Base-by-base conservation (phyloP, 331 rosid genomes). In the Cydonia oblonga region DNA sequence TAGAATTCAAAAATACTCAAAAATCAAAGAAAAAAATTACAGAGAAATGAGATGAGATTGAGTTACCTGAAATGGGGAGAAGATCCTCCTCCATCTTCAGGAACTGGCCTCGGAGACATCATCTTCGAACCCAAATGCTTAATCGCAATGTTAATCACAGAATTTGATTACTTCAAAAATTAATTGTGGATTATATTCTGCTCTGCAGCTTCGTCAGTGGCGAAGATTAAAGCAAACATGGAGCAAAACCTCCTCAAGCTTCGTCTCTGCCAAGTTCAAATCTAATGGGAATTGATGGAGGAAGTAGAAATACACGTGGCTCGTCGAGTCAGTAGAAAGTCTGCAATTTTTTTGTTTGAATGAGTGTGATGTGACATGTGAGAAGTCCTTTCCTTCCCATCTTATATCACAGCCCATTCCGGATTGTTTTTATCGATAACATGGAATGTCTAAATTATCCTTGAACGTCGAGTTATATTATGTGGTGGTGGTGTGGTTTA, bases 31-130 rank as follows among this genome's bases (percentile, higher is more conserved):
- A 13, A n/a, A 7, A 52, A 63, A 66, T 8, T 65, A 64, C 68
- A 71, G 14, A 66, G 29, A n/a, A 33, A 35, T 19, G 52, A 23
- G 52, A 69, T 51, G 68, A 66, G 53, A 66, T 67, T 46, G 53
- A 35, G 35, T 64, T 60, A 87, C 96, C 96, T 90, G 76, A 87
- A 76, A 79, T 84, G 80, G 28, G 80, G 62, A 18, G 89, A 63
- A 80, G 90, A 75, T 46, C 85, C 87, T 71, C 90, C 87, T 69
- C 89, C 89, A 83, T 84, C 98, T 68, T 88, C 91, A 32, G 95
- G 77, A 29, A 68, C 75, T 54, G 80, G 81, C 74, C 90, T 71
- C 8, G 96, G 87, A 52, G 96, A 76, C 92, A 90, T 90, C 98
- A 90, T 90, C 80, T 81, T 77, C 73, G 69, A 64, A 75, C 52